phyloP scores from a whole-genome alignment of 108 stramenopile species.

The Nitzschia palea region DNA sequence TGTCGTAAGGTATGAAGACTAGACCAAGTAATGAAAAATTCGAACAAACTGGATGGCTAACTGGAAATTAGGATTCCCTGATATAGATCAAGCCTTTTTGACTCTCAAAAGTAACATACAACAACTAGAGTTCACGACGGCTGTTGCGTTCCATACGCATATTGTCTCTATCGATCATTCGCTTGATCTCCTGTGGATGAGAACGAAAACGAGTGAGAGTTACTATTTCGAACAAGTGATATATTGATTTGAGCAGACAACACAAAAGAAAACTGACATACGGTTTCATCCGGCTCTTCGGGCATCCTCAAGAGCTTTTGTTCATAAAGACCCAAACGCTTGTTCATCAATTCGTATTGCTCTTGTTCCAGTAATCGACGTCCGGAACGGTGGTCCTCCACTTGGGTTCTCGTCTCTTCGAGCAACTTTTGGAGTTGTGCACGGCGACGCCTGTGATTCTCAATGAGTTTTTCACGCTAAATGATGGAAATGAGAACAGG shows the following conservation, averaged over 20 bases:
- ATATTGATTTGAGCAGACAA: too few relatives aligned
- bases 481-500: not conserved
- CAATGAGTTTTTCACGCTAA: constrained; percentile 23
- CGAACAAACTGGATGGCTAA: too few relatives aligned
- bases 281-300: constrained; percentile 7
- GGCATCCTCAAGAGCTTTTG: constrained; percentile 13
- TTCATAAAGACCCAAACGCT: constrained; percentile 20
- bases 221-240: too few relatives aligned
- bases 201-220: not conserved
- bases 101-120: too few relatives aligned
- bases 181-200: constrained; percentile 15
- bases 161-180: constrained; percentile 8
- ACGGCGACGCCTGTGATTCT: constrained; percentile 23
- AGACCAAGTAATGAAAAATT: too few relatives aligned
- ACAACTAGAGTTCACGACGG: constrained; percentile 16
- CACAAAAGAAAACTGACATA: not conserved
- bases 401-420: constrained; percentile 13
- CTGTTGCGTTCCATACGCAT: constrained; percentile 16
- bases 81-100: too few relatives aligned
- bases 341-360: constrained; percentile 15
- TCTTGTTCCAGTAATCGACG: constrained; percentile 16
- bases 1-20: too few relatives aligned
- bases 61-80: too few relatives aligned
- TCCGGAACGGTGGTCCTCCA: constrained; percentile 22
- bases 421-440: constrained; percentile 23